Percentiles rank a stretch among this genome's conserved stretches.
Evolutionary conservation across 129 eudicot genomes (phyloP).

Genomic region (Mikania micrantha): DNA sequence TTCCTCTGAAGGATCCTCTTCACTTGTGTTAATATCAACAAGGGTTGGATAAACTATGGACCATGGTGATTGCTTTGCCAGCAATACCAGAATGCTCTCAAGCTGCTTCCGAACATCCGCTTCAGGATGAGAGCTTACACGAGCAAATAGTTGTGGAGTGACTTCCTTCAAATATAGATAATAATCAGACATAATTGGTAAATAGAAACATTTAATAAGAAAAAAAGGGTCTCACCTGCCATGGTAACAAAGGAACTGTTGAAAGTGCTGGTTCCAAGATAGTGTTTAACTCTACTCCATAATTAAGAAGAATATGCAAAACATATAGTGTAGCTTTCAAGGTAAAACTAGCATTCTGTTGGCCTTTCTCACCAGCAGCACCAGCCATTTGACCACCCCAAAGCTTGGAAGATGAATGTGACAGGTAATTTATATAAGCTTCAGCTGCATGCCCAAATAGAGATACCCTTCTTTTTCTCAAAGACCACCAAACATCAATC

Average conservation of each 20-base stretch:
- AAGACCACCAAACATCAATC: slow-evolving; percentile 84
- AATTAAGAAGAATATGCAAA: slow-evolving; percentile 82
- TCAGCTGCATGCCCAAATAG: slow-evolving; percentile 91
- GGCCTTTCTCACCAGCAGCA: slow-evolving; percentile 35
- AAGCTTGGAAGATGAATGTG: slow-evolving; percentile 58
- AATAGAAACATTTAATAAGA: not conserved
- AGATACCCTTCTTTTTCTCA: slow-evolving; percentile 82
- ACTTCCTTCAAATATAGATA: slow-evolving; percentile 62
- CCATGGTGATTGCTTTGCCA: slow-evolving; percentile 91
- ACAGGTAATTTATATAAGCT: slow-evolving; percentile 71
- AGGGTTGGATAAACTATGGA: slow-evolving; percentile 93
- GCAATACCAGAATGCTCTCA: slow-evolving; percentile 72
- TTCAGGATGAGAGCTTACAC: slow-evolving; percentile 96
- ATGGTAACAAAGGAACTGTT: slow-evolving; percentile 82
- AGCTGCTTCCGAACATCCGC: slow-evolving; percentile 78
- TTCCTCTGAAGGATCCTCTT: slow-evolving; percentile 77
- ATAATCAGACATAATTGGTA: slow-evolving; percentile 17
- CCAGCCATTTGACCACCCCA: slow-evolving; percentile 41
- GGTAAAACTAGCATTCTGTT: slow-evolving; percentile 48
- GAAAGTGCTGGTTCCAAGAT: slow-evolving; percentile 81
- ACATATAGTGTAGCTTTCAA: slow-evolving; percentile 82
- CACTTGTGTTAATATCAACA: slow-evolving; percentile 73
- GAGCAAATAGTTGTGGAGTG: slow-evolving; percentile 92
- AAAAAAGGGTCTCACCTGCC: slow-evolving; percentile 67
- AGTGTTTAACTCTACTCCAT: slow-evolving; percentile 82